Evolutionary conservation across 345 rosid species (phyloP).

Genomic region (Boechera stricta): DNA sequence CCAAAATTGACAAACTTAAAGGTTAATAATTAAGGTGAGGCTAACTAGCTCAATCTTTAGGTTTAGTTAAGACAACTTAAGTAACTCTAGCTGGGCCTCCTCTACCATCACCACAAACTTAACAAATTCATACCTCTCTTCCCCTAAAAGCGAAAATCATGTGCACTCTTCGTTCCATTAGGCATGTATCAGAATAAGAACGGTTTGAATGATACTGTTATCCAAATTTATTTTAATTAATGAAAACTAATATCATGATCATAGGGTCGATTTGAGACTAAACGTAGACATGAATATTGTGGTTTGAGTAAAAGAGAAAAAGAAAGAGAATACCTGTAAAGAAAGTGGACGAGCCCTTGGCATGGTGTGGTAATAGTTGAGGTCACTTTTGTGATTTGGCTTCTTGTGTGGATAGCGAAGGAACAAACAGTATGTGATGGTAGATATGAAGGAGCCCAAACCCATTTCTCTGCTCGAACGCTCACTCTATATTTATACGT

Average conservation of each 20-base stretch:
- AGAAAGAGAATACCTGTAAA: constrained; percentile 67
- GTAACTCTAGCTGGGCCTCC: constrained; percentile 1
- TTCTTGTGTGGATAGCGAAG: constrained; percentile 50
- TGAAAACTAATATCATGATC: constrained; percentile 13
- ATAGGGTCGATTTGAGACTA: constrained; percentile 3
- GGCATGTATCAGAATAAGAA: constrained; percentile 5
- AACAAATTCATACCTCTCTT: constrained; percentile 9
- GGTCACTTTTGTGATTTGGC: constrained; percentile 39
- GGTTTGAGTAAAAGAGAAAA: constrained; percentile 13
- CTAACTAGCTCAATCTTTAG: too few species aligned
- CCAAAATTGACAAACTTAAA: background rate
- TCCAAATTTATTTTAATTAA: background rate
- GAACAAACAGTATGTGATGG: constrained; percentile 65
- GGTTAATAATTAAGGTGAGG: too few species aligned
- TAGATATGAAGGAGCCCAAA: constrained; percentile 58
- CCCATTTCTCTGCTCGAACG: constrained; percentile 48
- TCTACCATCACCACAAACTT: background rate
- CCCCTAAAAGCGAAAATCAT: constrained; percentile 5
- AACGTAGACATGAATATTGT: constrained; percentile 4
- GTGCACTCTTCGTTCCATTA: constrained; percentile 9
- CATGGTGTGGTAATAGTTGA: constrained; percentile 55
- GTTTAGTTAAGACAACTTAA: background rate
- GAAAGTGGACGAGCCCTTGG: constrained; percentile 77
- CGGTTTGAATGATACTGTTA: background rate
- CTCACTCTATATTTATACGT: constrained; percentile 28